These are phyloP conservation scores for Pachyrhizus erosus DNA, from an alignment of 306 rosid genomes.

Conservation along the genomic window DNA sequence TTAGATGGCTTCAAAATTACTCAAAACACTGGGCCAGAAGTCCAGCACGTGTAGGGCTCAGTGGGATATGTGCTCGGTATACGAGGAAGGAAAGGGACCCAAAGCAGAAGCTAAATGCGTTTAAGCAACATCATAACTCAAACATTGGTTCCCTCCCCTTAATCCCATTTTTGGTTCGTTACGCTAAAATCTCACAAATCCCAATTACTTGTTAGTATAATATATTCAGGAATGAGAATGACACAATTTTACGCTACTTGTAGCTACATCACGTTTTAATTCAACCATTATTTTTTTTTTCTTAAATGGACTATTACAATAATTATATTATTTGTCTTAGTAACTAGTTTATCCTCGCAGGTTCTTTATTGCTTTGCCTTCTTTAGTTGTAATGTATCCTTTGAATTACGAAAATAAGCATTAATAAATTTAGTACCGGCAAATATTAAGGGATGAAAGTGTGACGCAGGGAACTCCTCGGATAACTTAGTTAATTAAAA, in stretches of 20 bases:
- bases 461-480: slow-evolving; percentile 22
- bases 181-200: slow-evolving; percentile 96
- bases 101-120: slow-evolving; percentile 63
- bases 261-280: slow-evolving; percentile 45
- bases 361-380: neutral
- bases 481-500: slow-evolving; percentile 42
- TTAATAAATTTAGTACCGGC: neutral
- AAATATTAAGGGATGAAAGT: neutral
- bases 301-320: neutral
- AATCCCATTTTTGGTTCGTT: slow-evolving; percentile 77
- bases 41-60: slow-evolving; percentile 59
- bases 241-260: slow-evolving; percentile 57
- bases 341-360: neutral
- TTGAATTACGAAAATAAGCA: neutral
- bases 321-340: neutral
- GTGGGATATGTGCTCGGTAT: slow-evolving; percentile 58
- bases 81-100: slow-evolving; percentile 50
- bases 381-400: neutral
- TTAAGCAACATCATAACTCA: slow-evolving; percentile 70
- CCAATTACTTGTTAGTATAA: slow-evolving; percentile 47
- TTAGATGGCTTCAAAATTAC: slow-evolving; percentile 54
- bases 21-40: slow-evolving; percentile 60
- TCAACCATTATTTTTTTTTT: neutral
- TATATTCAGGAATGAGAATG: slow-evolving; percentile 54
- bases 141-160: slow-evolving; percentile 53